phyloP scores from a whole-genome alignment of 2,329 filamentous ascomycete genomes.

The Knoxdaviesia proteae region DNA sequence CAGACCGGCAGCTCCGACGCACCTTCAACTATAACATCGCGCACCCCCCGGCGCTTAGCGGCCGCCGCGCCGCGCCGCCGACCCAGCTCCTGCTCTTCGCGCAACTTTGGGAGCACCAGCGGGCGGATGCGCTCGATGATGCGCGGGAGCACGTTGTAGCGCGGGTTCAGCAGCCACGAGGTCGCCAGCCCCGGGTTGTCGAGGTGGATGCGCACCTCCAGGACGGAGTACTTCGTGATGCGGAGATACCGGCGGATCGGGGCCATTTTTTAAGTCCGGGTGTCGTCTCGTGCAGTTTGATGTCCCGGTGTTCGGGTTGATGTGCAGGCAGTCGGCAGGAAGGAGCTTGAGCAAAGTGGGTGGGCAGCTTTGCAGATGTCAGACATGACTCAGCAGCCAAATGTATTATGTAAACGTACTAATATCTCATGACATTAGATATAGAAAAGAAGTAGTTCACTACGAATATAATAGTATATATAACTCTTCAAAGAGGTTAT shows the following conservation, averaged over 20 bases:
- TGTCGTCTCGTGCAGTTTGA: neutral
- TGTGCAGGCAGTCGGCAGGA: neutral
- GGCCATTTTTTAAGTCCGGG: conserved; percentile 38
- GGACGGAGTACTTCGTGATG: conserved; percentile 78
- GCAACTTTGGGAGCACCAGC: conserved; percentile 71
- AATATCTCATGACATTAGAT: too few relatives aligned
- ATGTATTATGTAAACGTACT: too few relatives aligned
- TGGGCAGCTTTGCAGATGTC: too few relatives aligned
- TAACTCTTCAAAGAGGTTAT: too few relatives aligned
- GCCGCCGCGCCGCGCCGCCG: neutral
- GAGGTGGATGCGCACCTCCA: conserved; percentile 93
- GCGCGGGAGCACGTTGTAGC: conserved; percentile 55
- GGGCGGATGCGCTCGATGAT: conserved; percentile 74
- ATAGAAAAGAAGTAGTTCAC: too few relatives aligned
- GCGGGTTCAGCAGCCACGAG: conserved; percentile 64
- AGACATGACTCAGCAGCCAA: too few relatives aligned
- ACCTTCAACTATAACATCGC: too few relatives aligned
- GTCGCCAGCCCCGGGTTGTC: conserved; percentile 70
- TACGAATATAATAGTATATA: too few relatives aligned
- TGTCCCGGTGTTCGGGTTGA: neutral
- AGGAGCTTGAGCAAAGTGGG: too few relatives aligned
- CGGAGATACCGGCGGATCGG: conserved; percentile 76
- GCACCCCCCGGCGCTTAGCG: too few relatives aligned
- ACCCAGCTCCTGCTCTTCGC: conserved; percentile 49
- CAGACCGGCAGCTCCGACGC: too few relatives aligned